Evolutionary conservation across 2,329 filamentous ascomycete genomes (phyloP).

Genomic region (Penicillium sp.): DNA sequence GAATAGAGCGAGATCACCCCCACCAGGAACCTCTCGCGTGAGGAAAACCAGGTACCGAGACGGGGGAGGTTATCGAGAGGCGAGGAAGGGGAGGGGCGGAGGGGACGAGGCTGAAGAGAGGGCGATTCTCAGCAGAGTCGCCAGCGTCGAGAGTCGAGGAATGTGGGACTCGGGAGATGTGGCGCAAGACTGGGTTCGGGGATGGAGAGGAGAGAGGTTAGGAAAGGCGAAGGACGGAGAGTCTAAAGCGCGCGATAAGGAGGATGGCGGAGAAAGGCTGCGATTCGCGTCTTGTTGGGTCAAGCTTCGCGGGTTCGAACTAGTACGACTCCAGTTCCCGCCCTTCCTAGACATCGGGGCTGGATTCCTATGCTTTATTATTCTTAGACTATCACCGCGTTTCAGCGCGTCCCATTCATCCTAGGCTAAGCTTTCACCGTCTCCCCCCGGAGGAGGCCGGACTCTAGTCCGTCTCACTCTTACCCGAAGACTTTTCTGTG

Average conservation of each 20-base stretch:
- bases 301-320: conserved; percentile 29
- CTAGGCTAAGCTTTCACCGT: conserved; percentile 14
- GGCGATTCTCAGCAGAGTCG: neutral
- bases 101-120: neutral
- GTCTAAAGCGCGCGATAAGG: conserved; percentile 21
- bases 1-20: neutral
- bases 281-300: conserved; percentile 28
- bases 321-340: neutral
- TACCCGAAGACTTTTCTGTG: too few species aligned
- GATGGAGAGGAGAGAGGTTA: conserved; percentile 37
- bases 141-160: neutral
- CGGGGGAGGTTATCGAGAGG: neutral
- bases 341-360: conserved; percentile 18
- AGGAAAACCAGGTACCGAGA: neutral
- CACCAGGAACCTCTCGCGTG: conserved; percentile 4
- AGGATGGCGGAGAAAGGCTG: conserved; percentile 14
- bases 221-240: conserved; percentile 8
- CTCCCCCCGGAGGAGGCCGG: too few species aligned
- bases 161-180: neutral
- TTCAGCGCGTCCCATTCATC: conserved; percentile 3
- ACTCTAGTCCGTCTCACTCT: too few species aligned
- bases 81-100: neutral
- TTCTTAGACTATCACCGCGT: conserved; percentile 8
- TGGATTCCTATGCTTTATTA: neutral
- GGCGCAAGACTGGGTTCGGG: neutral